Evolutionary conservation across 306 rosid species (phyloP).

Genomic region (Betula pendula): DNA sequence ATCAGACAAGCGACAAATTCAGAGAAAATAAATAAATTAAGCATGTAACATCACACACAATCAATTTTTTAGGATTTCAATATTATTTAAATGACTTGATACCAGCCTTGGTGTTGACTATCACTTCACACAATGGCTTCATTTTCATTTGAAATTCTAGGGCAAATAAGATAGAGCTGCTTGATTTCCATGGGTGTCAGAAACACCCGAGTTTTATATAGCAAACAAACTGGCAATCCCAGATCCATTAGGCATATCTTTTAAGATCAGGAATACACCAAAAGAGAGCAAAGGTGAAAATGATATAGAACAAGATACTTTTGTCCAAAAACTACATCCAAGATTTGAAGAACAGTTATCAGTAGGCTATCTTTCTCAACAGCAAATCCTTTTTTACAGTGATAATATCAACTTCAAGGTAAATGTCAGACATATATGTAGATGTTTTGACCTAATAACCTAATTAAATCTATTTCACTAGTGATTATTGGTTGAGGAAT

Average conservation of each 20-base stretch:
- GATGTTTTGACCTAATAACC: not conserved
- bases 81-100: not conserved
- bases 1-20: not conserved
- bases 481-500: too few relatives aligned
- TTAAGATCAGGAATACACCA: not conserved
- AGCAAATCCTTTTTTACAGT: not conserved
- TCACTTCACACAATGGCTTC: constrained; percentile 5
- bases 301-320: not conserved
- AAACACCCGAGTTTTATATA: not conserved
- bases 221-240: constrained; percentile 18
- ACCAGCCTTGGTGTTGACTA: constrained; percentile 12
- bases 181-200: constrained; percentile 6
- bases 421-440: not conserved
- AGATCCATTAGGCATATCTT: not conserved
- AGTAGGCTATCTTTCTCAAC: not conserved
- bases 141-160: constrained; percentile 18
- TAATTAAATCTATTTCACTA: too few relatives aligned
- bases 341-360: not conserved
- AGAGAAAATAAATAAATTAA: not conserved
- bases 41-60: not conserved
- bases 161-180: constrained; percentile 9
- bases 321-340: not conserved
- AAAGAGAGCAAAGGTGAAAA: not conserved
- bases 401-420: not conserved
- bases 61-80: not conserved